Conservation (phyloP, 116 monocot species). For the Iris pallida region DNA sequence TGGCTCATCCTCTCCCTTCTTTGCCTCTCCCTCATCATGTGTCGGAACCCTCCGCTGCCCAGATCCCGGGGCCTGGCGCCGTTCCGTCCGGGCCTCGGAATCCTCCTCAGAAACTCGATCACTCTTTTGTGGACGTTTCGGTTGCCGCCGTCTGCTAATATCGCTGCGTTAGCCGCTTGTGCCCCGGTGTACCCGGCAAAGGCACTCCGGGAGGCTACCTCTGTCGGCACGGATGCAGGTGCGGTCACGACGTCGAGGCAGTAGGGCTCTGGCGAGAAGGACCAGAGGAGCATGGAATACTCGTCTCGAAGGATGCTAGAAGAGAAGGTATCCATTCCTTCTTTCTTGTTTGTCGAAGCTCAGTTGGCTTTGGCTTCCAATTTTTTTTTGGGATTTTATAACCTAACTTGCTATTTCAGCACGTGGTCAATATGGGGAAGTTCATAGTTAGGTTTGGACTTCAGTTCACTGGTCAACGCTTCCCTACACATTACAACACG, state of each 20-base stretch:
- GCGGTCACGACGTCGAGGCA: conserved; percentile 2
- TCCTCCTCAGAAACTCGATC: conserved; percentile 5
- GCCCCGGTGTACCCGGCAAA: conserved; percentile 7
- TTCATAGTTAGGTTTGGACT: no score
- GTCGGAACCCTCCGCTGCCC: conserved; percentile 16
- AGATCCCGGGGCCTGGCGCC: neutral
- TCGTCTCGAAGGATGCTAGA: no score
- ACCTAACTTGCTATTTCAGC: no score
- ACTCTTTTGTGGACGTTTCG: conserved; percentile 11
- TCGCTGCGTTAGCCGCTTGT: neutral
- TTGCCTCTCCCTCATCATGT: conserved; percentile 39
- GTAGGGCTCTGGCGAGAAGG: conserved; percentile 19
- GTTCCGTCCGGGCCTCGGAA: neutral
- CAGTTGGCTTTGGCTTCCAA: no score
- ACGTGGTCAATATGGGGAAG: no score
- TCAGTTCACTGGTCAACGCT: no score
- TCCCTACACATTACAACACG: no score
- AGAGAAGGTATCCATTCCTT: no score
- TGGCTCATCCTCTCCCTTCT: conserved; percentile 35
- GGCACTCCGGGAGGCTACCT: conserved; percentile 2
- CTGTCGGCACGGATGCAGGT: neutral
- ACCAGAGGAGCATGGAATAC: conserved; percentile 3
- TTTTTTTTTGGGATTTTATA: no score
- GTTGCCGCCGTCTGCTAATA: neutral
- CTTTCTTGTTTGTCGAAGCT: no score